phyloP scores from a whole-genome alignment of 2,329 filamentous ascomycete genomes.

The Pezicula rhizophila region DNA sequence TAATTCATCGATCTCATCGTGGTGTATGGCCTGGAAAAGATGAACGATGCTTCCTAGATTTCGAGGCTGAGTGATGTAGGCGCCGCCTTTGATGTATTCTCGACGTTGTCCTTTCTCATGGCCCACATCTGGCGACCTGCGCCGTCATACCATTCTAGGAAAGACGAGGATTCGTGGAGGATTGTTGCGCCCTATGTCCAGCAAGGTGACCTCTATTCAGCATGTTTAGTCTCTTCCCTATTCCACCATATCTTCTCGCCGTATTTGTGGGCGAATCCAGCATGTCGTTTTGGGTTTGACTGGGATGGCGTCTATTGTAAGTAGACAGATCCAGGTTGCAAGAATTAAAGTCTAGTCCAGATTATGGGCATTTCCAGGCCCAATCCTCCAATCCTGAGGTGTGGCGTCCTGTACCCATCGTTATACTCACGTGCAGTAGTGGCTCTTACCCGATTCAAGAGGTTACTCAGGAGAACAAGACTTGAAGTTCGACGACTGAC shows the following conservation, averaged over 20 bases:
- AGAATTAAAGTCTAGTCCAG: neutral
- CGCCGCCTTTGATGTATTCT: too few relatives aligned
- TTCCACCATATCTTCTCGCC: conserved; percentile 14
- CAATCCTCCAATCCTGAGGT: too few relatives aligned
- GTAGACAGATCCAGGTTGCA: neutral
- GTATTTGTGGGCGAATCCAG: conserved; percentile 15
- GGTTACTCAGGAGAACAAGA: conserved; percentile 9
- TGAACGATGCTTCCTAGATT: too few relatives aligned
- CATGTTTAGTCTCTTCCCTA: conserved; percentile 13
- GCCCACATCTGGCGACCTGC: neutral
- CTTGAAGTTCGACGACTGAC: conserved; percentile 10
- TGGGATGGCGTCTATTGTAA: conserved; percentile 15
- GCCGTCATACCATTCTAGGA: neutral
- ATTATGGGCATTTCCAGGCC: too few relatives aligned
- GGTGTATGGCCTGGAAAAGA: too few relatives aligned
- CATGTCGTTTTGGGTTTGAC: conserved; percentile 12
- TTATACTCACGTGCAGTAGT: conserved; percentile 6
- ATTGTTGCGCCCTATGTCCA: conserved; percentile 16
- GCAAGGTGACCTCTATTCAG: conserved; percentile 11
- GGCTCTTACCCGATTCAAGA: conserved; percentile 14
- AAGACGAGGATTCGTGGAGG: conserved; percentile 5
- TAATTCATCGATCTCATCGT: too few relatives aligned
- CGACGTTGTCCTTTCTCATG: neutral
- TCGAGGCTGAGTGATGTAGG: too few relatives aligned
- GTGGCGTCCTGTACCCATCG: too few relatives aligned